Conservation (phyloP, 2,329 filamentous ascomycete species). For the Pseudogymnoascus sp. region DNA sequence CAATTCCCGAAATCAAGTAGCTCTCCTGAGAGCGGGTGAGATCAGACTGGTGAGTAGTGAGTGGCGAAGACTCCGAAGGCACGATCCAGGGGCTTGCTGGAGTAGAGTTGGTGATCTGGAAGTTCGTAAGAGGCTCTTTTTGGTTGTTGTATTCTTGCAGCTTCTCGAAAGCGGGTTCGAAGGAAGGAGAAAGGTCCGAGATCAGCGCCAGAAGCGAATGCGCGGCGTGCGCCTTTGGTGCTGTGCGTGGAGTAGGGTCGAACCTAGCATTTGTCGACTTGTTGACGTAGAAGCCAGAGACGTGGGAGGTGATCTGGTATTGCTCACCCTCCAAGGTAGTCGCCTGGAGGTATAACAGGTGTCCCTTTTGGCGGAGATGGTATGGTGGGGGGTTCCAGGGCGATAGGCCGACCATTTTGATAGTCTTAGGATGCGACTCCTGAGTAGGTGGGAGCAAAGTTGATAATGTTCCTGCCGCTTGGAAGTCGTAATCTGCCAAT, state of each 20-base stretch:
- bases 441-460: conserved; percentile 61
- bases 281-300: conserved; percentile 95
- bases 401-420: conserved; percentile 82
- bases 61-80: conserved; percentile 53
- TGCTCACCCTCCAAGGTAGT: conserved; percentile 94
- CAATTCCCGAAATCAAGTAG: conserved; percentile 79
- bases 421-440: conserved; percentile 70
- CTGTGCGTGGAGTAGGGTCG: conserved; percentile 72
- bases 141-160: conserved; percentile 78
- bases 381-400: conserved; percentile 96
- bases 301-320: conserved; percentile 84
- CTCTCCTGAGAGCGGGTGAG: conserved; percentile 86
- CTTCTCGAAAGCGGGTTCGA: conserved; percentile 63
- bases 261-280: conserved; percentile 94
- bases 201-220: conserved; percentile 84
- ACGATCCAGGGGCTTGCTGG: conserved; percentile 91
- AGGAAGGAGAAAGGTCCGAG: conserved; percentile 71
- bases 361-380: conserved; percentile 81
- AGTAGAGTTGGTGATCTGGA: conserved; percentile 91
- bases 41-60: conserved; percentile 69
- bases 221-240: conserved; percentile 68
- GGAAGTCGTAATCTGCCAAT: conserved; percentile 69
- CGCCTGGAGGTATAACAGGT: conserved; percentile 81
- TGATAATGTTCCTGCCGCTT: conserved; percentile 56
- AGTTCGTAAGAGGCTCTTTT: conserved; percentile 82